A percentile compares a stretch with the other conserved stretches of the same genome.
These are phyloP conservation scores for Phytophthora crassamura DNA, from an alignment of 352 stramenopile species.

Conservation along the genomic window DNA sequence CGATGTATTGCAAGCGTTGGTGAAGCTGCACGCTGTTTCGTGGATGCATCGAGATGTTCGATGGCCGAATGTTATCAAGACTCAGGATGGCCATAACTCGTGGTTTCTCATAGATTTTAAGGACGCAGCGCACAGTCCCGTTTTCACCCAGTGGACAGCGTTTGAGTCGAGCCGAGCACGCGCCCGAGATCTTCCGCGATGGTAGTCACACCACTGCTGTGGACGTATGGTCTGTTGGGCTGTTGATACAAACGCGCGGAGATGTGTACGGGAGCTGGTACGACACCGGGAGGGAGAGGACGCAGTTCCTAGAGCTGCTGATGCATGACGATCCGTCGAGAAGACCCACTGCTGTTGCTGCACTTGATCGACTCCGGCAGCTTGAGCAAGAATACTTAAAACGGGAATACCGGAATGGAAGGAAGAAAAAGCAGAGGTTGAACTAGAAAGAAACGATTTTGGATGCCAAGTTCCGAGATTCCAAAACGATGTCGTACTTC, in stretches of 20 bases:
- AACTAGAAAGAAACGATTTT: background rate
- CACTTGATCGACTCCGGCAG: slow-evolving; percentile 29
- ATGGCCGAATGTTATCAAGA: slow-evolving; percentile 35
- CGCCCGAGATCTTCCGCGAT: slow-evolving; percentile 28
- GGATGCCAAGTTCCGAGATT: too few relatives aligned
- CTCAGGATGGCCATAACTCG: slow-evolving; percentile 15
- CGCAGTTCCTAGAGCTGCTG: slow-evolving; percentile 19
- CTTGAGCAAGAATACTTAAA: slow-evolving; percentile 37
- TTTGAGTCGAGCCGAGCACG: slow-evolving; percentile 18
- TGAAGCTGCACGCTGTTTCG: slow-evolving; percentile 28
- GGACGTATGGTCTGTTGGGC: slow-evolving; percentile 27
- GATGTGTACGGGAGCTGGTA: slow-evolving; percentile 22
- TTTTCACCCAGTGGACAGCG: slow-evolving; percentile 11
- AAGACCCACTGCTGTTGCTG: slow-evolving; percentile 20
- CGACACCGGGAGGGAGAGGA: slow-evolving; percentile 15
- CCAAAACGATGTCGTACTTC: too few relatives aligned
- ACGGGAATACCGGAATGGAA: slow-evolving; percentile 8
- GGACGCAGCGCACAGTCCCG: slow-evolving; percentile 25
- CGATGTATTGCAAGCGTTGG: slow-evolving; percentile 28
- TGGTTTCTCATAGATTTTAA: slow-evolving; percentile 40
- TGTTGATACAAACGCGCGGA: slow-evolving; percentile 20
- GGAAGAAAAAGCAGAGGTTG: slow-evolving; percentile 12
- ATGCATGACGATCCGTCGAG: slow-evolving; percentile 23
- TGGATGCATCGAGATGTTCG: slow-evolving; percentile 40
- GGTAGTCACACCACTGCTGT: slow-evolving; percentile 21